A percentile compares a stretch with the other conserved stretches of the same genome.
phyloP scores from a whole-genome alignment of 495 filamentous ascomycete genomes.

The Podospora fimiseda region DNA sequence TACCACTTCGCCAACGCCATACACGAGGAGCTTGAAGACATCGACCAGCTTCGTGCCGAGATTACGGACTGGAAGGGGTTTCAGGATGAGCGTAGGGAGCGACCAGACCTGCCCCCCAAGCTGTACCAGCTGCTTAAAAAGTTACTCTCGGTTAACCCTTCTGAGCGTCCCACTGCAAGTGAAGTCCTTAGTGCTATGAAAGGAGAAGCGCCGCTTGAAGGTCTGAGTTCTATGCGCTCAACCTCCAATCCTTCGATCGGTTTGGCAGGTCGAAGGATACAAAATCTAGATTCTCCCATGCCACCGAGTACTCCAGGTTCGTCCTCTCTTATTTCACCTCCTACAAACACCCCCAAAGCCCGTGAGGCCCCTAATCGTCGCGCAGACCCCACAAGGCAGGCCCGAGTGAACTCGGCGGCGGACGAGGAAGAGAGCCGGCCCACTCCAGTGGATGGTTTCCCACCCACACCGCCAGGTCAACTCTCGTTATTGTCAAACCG shows the following conservation, averaged over 20 bases:
- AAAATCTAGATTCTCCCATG: constrained; percentile 51
- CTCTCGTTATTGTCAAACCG: constrained; percentile 28
- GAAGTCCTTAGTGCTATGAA: constrained; percentile 82
- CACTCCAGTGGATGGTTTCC: constrained; percentile 19
- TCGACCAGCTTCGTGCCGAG: constrained; percentile 81
- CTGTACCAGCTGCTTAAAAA: constrained; percentile 79
- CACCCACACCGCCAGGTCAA: constrained; percentile 20
- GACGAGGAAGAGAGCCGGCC: constrained; percentile 22
- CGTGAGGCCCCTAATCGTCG: background rate
- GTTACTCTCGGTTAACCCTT: constrained; percentile 71
- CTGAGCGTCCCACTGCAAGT: constrained; percentile 71
- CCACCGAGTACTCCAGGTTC: constrained; percentile 40
- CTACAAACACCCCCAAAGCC: background rate
- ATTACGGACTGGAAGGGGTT: constrained; percentile 85
- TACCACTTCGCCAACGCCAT: constrained; percentile 76
- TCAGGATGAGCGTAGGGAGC: constrained; percentile 61
- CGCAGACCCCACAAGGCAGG: constrained; percentile 35
- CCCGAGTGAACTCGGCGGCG: constrained; percentile 26
- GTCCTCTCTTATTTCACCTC: constrained; percentile 1
- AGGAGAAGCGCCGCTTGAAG: constrained; percentile 48
- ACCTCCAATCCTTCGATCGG: constrained; percentile 35
- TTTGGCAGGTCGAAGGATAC: constrained; percentile 29
- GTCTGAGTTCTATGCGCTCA: constrained; percentile 20
- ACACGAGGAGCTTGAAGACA: constrained; percentile 87
- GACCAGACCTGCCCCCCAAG: constrained; percentile 78